phyloP scores from a whole-genome alignment of 208 protist species.

The Acanthamoeba triangularis region DNA sequence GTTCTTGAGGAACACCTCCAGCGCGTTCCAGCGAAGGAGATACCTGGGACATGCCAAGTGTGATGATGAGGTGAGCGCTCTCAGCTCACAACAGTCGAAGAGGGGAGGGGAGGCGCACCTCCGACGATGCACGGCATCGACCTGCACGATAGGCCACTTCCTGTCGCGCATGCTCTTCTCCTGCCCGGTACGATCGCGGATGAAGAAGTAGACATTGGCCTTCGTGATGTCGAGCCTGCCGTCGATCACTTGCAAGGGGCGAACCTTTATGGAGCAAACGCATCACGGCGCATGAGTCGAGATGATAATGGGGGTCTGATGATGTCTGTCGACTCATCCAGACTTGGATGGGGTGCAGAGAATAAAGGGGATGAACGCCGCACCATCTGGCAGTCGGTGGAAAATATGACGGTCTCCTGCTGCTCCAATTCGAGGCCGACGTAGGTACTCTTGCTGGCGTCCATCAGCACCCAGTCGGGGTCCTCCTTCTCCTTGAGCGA shows the following conservation, averaged over 20 bases:
- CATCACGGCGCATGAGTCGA: background rate
- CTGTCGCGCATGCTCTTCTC: constrained; percentile 36
- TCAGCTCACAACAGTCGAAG: too few relatives aligned
- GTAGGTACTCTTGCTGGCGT: background rate
- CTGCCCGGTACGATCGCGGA: background rate
- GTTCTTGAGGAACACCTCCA: constrained; percentile 95
- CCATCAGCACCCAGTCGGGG: constrained; percentile 49
- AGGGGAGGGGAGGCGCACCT: background rate
- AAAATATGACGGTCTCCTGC: constrained; percentile 47
- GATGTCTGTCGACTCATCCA: background rate
- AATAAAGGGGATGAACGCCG: background rate
- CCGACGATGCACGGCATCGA: constrained; percentile 38
- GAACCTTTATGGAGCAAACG: background rate
- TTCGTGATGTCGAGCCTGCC: constrained; percentile 53
- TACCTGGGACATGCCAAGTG: constrained; percentile 87
- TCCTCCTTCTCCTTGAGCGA: constrained; percentile 17
- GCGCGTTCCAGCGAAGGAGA: constrained; percentile 94
- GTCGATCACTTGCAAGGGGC: constrained; percentile 64
- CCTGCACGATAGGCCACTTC: constrained; percentile 43
- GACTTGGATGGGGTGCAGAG: background rate
- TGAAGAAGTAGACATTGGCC: constrained; percentile 67
- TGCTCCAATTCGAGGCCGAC: constrained; percentile 16
- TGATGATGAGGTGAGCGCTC: background rate
- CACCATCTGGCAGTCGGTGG: constrained; percentile 55
- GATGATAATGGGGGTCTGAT: background rate